Evolutionary conservation across 371 early-diverging fungal species (phyloP).

Genomic region (Lichtheimia hyalospora): DNA sequence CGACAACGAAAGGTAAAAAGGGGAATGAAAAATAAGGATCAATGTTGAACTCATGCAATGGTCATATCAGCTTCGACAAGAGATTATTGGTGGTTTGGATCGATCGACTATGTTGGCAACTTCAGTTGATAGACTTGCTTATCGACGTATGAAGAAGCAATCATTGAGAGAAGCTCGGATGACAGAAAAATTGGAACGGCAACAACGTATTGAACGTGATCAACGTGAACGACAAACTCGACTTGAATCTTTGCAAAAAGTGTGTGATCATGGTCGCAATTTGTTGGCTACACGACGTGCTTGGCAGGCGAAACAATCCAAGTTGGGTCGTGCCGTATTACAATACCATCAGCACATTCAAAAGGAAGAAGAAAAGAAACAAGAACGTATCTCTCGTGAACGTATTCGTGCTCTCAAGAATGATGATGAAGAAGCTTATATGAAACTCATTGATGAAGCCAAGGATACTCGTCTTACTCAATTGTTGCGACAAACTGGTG

Average conservation of each 20-base stretch:
- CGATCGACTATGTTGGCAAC: constrained; percentile 78
- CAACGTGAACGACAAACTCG: constrained; percentile 85
- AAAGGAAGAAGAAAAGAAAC: constrained; percentile 88
- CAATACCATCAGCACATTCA: constrained; percentile 81
- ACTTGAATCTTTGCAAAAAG: constrained; percentile 71
- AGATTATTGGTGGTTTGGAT: constrained; percentile 69
- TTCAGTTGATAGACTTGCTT: constrained; percentile 75
- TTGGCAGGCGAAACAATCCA: constrained; percentile 62
- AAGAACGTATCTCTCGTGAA: constrained; percentile 85
- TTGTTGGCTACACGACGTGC: constrained; percentile 63
- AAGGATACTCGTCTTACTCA: constrained; percentile 96
- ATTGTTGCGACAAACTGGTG: constrained; percentile 86
- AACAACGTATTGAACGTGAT: constrained; percentile 88
- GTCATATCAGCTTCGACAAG: constrained; percentile 76
- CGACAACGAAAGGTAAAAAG: constrained; percentile 66
- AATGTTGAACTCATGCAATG: constrained; percentile 12
- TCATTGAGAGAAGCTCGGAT: constrained; percentile 88
- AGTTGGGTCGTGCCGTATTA: constrained; percentile 81
- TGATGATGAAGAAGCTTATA: constrained; percentile 96
- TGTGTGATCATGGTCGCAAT: constrained; percentile 79
- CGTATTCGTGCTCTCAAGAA: constrained; percentile 92
- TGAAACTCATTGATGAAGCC: constrained; percentile 90
- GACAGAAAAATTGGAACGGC: constrained; percentile 90
- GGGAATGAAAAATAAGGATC: not conserved
- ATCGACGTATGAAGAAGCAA: constrained; percentile 88